These are phyloP conservation scores for Pseudomassariella vexata DNA, from an alignment of 2,329 filamentous ascomycete genomes.

Conservation along the genomic window DNA sequence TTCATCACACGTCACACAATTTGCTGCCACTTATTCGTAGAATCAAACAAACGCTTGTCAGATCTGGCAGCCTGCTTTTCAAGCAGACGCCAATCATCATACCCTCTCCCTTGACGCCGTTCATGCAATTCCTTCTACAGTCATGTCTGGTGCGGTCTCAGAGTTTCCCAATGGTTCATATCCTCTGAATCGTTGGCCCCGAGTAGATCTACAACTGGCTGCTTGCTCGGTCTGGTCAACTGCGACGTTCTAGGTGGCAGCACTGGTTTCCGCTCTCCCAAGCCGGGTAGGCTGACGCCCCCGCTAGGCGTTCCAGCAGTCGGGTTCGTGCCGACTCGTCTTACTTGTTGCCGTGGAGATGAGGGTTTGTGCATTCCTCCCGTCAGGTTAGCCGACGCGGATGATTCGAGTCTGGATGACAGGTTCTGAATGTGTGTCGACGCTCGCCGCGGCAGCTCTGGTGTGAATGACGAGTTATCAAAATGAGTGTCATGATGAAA, in stretches of 20 bases:
- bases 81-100: too few relatives aligned
- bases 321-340: slow-evolving; percentile 4
- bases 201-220: slow-evolving; percentile 39
- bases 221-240: slow-evolving; percentile 22
- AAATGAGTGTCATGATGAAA: slow-evolving; percentile 10
- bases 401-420: slow-evolving; percentile 22
- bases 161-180: slow-evolving; percentile 49
- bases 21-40: too few relatives aligned
- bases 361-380: slow-evolving; percentile 21
- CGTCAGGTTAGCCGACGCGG: slow-evolving; percentile 14
- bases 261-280: slow-evolving; percentile 22
- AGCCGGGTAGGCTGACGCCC: slow-evolving; percentile 20
- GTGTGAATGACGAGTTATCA: slow-evolving; percentile 17
- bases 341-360: slow-evolving; percentile 7
- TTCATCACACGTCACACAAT: too few relatives aligned
- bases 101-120: slow-evolving; percentile 11
- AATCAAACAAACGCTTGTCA: too few relatives aligned
- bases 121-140: slow-evolving; percentile 16
- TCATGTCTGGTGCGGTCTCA: slow-evolving; percentile 40
- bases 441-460: slow-evolving; percentile 17
- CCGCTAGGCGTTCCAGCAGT: slow-evolving; percentile 8
- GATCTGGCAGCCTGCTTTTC: too few relatives aligned
- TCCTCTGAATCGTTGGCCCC: slow-evolving; percentile 37
- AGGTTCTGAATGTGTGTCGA: slow-evolving; percentile 21
- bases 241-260: slow-evolving; percentile 19